Base-by-base conservation (phyloP, 345 rosid species). In the Mercurialis annua region DNA sequence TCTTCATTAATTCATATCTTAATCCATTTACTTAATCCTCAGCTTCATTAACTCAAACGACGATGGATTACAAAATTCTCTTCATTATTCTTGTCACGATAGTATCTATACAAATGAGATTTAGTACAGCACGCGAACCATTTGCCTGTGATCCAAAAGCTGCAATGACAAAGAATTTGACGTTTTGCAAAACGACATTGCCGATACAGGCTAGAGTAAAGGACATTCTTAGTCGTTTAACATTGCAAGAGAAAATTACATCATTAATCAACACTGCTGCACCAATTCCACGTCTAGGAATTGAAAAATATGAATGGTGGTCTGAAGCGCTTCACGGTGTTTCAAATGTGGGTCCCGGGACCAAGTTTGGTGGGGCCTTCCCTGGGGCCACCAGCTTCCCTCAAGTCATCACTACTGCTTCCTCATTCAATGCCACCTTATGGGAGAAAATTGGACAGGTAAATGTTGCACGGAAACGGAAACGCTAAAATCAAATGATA, bases 391-490 rank as follows among this genome's bases (percentile, higher is more conserved):
- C 71, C 27, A 59, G 71, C 76, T 72, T 72, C 66, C 76, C 76
- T 66, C 76, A 72, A 33, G 76, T 72, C 17, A 72, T 72, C 65
- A 59, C 66, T 2, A 59, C 76, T 11, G 67, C 71, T 14, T 61
- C 76, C 43, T 66, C 76, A 43, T 72, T 72, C 66, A 72, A 72
- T 30, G 60, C 47, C 7, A 49, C 76, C 0, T 20, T 72, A 53
- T 72, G 76, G 76, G 61, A 72, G 49, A 68, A 66, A 10, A 72
- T 72, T 58, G 76, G 76, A 49, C 71, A 10, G 76, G 76, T 72
- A 2, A 43, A 48, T n/a, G n/a, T n/a, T n/a, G n/a, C n/a, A n/a
- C n/a, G n/a, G n/a, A n/a, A n/a, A n/a, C n/a, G n/a, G n/a, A n/a
- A n/a, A n/a, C n/a, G n/a, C n/a, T n/a, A n/a, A n/a, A n/a, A n/a